phyloP scores from a whole-genome alignment of 2,329 filamentous ascomycete genomes.

The Exophiala spinifera region DNA sequence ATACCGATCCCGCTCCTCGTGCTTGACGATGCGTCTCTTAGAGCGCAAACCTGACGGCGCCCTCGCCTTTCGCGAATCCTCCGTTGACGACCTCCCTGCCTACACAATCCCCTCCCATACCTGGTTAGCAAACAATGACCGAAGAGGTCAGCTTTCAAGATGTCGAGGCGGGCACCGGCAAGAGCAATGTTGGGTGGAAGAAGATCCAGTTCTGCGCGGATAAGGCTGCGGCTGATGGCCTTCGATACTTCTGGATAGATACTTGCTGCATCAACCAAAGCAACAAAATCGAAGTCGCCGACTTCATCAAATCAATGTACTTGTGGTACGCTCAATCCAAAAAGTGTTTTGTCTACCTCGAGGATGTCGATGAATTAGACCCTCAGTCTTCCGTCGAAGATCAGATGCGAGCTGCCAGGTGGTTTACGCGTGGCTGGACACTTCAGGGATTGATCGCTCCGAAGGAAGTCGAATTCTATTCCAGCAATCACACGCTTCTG shows the following conservation, averaged over 20 bases:
- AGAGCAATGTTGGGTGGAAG: slow-evolving; percentile 12
- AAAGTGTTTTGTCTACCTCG: slow-evolving; percentile 14
- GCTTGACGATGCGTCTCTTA: slow-evolving; percentile 18
- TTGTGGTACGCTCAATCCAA: slow-evolving; percentile 13
- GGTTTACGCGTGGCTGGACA: too few relatives aligned
- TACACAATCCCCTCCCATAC: slow-evolving; percentile 36
- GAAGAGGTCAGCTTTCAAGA: slow-evolving; percentile 34
- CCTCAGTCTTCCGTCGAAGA: neutral
- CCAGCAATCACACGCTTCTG: neutral
- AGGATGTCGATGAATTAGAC: slow-evolving; percentile 14
- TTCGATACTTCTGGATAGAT: slow-evolving; percentile 17
- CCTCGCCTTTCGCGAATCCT: slow-evolving; percentile 8
- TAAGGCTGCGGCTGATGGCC: slow-evolving; percentile 10
- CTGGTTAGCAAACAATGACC: slow-evolving; percentile 18
- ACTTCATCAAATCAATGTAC: slow-evolving; percentile 4
- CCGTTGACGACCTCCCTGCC: slow-evolving; percentile 5
- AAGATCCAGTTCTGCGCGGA: slow-evolving; percentile 18
- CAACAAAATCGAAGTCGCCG: slow-evolving; percentile 9
- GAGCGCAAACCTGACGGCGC: slow-evolving; percentile 12
- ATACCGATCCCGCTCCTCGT: too few relatives aligned
- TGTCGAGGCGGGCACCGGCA: slow-evolving; percentile 28
- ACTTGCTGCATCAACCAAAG: slow-evolving; percentile 20
- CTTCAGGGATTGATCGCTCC: slow-evolving; percentile 25
- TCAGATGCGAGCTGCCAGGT: slow-evolving; percentile 8
- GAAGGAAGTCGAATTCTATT: slow-evolving; percentile 9